phyloP scores from a whole-genome alignment of 1,284 basidiomycete species.

The Pseudozyma tsukubaensis region DNA sequence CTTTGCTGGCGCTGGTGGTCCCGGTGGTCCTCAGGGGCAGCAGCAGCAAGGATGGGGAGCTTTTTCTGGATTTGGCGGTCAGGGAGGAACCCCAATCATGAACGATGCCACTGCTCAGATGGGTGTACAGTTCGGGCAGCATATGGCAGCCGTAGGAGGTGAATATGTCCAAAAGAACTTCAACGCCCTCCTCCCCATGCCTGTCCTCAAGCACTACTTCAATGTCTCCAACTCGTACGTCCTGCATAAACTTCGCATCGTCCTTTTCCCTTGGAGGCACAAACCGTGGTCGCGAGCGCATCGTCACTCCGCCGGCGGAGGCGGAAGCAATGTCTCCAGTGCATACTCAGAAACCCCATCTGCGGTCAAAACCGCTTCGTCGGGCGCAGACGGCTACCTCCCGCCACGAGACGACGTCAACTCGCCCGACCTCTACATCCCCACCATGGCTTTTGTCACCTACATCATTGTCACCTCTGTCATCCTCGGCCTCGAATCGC shows the following conservation, averaged over 20 bases:
- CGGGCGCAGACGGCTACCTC: constrained; percentile 73
- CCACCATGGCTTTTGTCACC: constrained; percentile 94
- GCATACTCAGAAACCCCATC: constrained; percentile 29
- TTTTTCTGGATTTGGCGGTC: constrained; percentile 24
- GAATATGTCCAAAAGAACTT: constrained; percentile 92
- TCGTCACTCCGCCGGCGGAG: constrained; percentile 45
- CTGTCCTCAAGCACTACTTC: constrained; percentile 86
- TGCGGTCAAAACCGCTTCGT: constrained; percentile 27
- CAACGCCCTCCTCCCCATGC: constrained; percentile 60
- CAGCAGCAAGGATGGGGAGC: constrained; percentile 31
- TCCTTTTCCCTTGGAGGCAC: constrained; percentile 97
- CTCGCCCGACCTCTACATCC: constrained; percentile 95
- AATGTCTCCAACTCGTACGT: constrained; percentile 98
- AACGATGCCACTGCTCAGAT: constrained; percentile 95
- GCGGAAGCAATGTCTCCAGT: constrained; percentile 12
- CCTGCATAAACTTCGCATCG: constrained; percentile 84
- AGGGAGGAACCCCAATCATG: constrained; percentile 70
- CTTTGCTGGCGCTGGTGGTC: constrained; percentile 16
- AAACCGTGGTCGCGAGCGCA: constrained; percentile 66
- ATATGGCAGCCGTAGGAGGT: constrained; percentile 90
- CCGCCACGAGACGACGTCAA: constrained; percentile 94
- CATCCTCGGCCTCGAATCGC: constrained; percentile 82
- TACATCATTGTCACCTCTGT: constrained; percentile 88
- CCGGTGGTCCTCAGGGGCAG: constrained; percentile 6
- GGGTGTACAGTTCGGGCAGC: constrained; percentile 93